Percentiles rank a stretch among this genome's conserved stretches.
phyloP scores from a whole-genome alignment of 2,329 filamentous ascomycete genomes.

The Ophiostoma montium region DNA sequence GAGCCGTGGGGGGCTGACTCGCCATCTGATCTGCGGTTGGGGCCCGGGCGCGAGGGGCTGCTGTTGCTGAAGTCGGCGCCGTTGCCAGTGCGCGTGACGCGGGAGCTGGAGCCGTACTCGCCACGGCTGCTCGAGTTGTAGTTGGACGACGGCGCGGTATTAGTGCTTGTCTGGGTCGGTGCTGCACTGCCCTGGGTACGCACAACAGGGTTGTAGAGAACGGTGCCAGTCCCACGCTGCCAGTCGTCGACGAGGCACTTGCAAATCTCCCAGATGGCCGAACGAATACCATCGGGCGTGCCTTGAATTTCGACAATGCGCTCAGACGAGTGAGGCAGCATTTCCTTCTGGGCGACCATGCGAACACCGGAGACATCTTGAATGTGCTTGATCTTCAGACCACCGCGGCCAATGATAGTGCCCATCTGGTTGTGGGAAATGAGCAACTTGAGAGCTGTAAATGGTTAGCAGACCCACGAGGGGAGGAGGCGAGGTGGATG shows the following conservation, averaged over 20 bases:
- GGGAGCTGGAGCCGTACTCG: conserved; percentile 47
- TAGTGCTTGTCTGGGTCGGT: conserved; percentile 29
- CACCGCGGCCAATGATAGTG: conserved; percentile 93
- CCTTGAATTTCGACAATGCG: conserved; percentile 95
- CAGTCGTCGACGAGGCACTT: conserved; percentile 97
- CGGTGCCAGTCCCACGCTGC: conserved; percentile 91
- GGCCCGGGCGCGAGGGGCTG: conserved; percentile 43
- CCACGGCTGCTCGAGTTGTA: conserved; percentile 28
- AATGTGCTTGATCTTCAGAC: conserved; percentile 98
- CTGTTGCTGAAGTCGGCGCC: conserved; percentile 94
- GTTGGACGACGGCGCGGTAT: conserved; percentile 17
- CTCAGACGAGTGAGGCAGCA: conserved; percentile 97
- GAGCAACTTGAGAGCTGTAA: conserved; percentile 79
- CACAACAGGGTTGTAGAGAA: conserved; percentile 93
- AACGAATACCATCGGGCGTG: conserved; percentile 86
- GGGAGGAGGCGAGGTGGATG: not conserved
- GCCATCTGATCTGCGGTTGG: conserved; percentile 68
- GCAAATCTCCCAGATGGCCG: conserved; percentile 95
- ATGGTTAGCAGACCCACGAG: not conserved
- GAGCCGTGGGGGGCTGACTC: conserved; percentile 69
- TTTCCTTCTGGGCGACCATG: conserved; percentile 99
- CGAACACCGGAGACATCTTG: conserved; percentile 92
- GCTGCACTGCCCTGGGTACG: conserved; percentile 58
- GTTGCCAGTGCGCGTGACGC: conserved; percentile 90
- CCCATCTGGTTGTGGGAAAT: conserved; percentile 99